Percentiles rank a stretch among this genome's conserved stretches.
phyloP scores from a whole-genome alignment of 2,329 filamentous ascomycete species.

The Sphaerulina musiva region DNA sequence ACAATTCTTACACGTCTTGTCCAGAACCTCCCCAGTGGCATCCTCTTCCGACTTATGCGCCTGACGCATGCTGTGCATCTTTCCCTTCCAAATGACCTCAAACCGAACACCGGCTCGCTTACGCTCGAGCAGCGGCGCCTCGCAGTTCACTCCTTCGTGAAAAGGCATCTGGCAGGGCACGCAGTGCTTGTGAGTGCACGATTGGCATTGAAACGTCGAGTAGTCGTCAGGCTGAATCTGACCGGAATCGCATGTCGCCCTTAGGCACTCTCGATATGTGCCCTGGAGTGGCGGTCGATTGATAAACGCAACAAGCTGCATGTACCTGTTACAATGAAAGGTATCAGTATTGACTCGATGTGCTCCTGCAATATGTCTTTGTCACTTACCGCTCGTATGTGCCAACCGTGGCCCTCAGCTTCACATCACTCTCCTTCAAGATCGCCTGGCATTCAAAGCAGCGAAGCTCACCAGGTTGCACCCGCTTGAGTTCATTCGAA shows the following conservation, averaged over 20 bases:
- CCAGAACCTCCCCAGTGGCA: constrained; percentile 3
- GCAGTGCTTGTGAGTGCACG: constrained; percentile 22
- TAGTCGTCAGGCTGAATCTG: constrained; percentile 20
- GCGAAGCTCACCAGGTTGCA: background rate
- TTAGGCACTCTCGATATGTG: constrained; percentile 17
- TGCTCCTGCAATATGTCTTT: background rate
- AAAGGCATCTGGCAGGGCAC: constrained; percentile 19
- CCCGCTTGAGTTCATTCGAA: background rate
- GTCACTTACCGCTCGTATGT: background rate
- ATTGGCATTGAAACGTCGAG: constrained; percentile 24
- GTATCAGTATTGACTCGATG: background rate
- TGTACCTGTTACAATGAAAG: background rate
- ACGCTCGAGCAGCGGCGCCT: constrained; percentile 1
- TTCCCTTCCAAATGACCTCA: background rate
- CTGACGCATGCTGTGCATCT: background rate
- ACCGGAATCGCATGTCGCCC: constrained; percentile 18
- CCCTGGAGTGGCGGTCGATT: background rate
- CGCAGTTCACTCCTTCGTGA: constrained; percentile 24
- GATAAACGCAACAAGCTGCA: background rate
- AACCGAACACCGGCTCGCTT: background rate
- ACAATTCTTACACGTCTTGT: constrained; percentile 19
- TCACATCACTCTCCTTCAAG: background rate
- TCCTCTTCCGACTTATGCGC: constrained; percentile 6
- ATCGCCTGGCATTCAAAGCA: background rate
- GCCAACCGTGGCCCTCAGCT: background rate